Conservation (phyloP, 2,329 filamentous ascomycete species). For the Pseudogymnoascus sp. region DNA sequence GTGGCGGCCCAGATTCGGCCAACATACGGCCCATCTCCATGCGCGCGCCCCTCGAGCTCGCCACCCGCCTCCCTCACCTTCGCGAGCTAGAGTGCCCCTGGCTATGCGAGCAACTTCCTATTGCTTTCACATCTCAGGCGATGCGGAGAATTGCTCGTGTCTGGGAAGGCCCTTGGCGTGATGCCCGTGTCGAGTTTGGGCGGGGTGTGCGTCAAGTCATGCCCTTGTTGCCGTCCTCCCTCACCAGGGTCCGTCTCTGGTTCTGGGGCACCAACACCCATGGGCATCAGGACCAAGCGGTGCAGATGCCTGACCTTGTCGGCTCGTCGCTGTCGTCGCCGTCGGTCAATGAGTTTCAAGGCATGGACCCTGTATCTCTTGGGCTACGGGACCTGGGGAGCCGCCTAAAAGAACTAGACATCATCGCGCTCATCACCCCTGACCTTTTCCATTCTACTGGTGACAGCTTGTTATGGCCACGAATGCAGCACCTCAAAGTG, state of each 20-base stretch:
- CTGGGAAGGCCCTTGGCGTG: constrained; percentile 20
- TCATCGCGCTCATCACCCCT: constrained; percentile 18
- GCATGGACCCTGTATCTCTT: constrained; percentile 18
- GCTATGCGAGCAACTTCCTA: constrained; percentile 19
- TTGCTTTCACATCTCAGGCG: constrained; percentile 14
- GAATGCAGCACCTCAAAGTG: constrained; percentile 17
- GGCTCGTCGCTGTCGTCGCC: constrained; percentile 2
- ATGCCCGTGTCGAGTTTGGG: constrained; percentile 19
- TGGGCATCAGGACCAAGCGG: constrained; percentile 13
- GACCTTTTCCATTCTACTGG: constrained; percentile 16
- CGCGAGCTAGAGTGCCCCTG: constrained; percentile 19
- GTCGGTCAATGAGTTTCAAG: constrained; percentile 3
- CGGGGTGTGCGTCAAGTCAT: constrained; percentile 12
- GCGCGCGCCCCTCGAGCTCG: constrained; percentile 15
- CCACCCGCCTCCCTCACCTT: constrained; percentile 15
- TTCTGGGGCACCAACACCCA: constrained; percentile 16
- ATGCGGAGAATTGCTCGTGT: constrained; percentile 14
- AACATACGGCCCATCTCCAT: constrained; percentile 10
- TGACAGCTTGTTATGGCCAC: constrained; percentile 13
- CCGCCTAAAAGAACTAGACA: constrained; percentile 18
- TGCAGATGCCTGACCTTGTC: constrained; percentile 19
- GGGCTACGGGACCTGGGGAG: constrained; percentile 15
- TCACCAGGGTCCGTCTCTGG: constrained; percentile 16
- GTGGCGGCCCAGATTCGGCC: not conserved
- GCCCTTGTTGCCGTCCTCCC: constrained; percentile 12